A percentile compares a stretch with the other conserved stretches of the same genome.
phyloP scores from a whole-genome alignment of 768 basidiomycete species.

The Russula ochroleuca region DNA sequence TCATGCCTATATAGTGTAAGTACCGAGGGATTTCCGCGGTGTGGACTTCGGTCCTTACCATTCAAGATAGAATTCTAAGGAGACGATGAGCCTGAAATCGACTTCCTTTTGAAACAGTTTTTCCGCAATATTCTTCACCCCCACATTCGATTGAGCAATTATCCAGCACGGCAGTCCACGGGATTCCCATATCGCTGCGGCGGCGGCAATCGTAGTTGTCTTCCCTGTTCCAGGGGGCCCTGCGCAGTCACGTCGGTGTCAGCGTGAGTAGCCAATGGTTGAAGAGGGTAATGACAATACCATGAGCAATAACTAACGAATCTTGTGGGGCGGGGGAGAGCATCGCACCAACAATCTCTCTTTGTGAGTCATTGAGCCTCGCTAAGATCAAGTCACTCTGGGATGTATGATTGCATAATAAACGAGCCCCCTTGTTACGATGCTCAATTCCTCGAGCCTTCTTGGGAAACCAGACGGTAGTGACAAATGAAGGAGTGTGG shows the following conservation, averaged over 20 bases:
- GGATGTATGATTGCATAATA: neutral
- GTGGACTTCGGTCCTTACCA: slow-evolving; percentile 28
- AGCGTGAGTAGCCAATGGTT: neutral
- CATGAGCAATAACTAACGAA: slow-evolving; percentile 22
- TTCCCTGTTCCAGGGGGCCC: slow-evolving; percentile 25
- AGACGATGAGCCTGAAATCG: slow-evolving; percentile 51
- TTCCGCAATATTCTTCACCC: slow-evolving; percentile 81
- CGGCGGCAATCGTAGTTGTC: slow-evolving; percentile 22
- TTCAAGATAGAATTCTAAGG: slow-evolving; percentile 32
- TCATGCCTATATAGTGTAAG: slow-evolving; percentile 43
- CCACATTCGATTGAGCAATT: slow-evolving; percentile 77
- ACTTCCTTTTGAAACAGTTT: slow-evolving; percentile 54
- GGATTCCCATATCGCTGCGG: slow-evolving; percentile 15
- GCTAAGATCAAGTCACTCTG: neutral
- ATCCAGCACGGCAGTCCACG: slow-evolving; percentile 49
- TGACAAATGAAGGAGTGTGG: neutral
- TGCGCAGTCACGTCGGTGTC: neutral
- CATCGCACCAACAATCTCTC: slow-evolving; percentile 15
- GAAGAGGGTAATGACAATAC: neutral
- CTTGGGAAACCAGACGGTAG: slow-evolving; percentile 16
- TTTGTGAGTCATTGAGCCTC: slow-evolving; percentile 14
- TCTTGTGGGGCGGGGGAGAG: neutral
- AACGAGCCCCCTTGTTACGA: neutral
- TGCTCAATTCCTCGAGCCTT: neutral
- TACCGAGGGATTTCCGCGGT: neutral